Percentiles rank a stretch among this genome's conserved stretches.
Evolutionary conservation across 768 basidiomycete species (phyloP).

Genomic region (Panaeolus papilionaceus): DNA sequence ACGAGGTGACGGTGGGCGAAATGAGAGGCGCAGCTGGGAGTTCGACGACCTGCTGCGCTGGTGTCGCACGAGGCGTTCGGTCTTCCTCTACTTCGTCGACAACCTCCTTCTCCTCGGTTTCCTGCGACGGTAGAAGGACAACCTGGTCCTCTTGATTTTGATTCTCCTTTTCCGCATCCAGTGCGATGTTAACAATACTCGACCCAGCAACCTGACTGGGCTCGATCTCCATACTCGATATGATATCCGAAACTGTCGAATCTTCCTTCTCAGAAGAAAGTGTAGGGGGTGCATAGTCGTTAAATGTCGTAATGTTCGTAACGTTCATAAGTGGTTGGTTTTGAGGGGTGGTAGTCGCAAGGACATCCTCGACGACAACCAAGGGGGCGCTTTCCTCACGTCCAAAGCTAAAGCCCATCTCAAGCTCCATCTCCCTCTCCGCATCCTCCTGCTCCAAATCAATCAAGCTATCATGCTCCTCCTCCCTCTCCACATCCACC

Average conservation of each 20-base stretch:
- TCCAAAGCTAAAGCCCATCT: not conserved
- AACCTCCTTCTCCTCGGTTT: not conserved
- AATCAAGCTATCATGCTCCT: not conserved
- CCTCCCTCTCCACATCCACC: constrained; percentile 12
- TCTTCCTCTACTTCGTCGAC: constrained; percentile 25
- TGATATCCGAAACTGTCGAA: not conserved
- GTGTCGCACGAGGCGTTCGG: constrained; percentile 23
- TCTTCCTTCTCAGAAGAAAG: not conserved
- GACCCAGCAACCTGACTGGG: constrained; percentile 14
- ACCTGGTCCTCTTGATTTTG: constrained; percentile 18
- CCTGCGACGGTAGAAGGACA: constrained; percentile 7
- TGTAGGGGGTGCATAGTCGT: not conserved
- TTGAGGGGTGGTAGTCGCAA: not conserved
- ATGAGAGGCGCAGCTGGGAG: constrained; percentile 16
- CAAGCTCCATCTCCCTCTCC: constrained; percentile 7
- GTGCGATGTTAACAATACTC: constrained; percentile 8
- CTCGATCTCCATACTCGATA: too few species aligned
- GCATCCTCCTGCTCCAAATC: constrained; percentile 8
- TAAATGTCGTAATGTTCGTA: constrained; percentile 4
- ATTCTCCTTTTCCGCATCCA: constrained; percentile 18
- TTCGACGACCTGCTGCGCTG: constrained; percentile 15
- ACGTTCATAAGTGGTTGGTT: not conserved
- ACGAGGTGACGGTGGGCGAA: not conserved
- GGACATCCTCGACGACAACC: not conserved
- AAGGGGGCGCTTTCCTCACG: not conserved